Conservation (phyloP, 2,329 filamentous ascomycete genomes). For the Colletotrichum phormii region DNA sequence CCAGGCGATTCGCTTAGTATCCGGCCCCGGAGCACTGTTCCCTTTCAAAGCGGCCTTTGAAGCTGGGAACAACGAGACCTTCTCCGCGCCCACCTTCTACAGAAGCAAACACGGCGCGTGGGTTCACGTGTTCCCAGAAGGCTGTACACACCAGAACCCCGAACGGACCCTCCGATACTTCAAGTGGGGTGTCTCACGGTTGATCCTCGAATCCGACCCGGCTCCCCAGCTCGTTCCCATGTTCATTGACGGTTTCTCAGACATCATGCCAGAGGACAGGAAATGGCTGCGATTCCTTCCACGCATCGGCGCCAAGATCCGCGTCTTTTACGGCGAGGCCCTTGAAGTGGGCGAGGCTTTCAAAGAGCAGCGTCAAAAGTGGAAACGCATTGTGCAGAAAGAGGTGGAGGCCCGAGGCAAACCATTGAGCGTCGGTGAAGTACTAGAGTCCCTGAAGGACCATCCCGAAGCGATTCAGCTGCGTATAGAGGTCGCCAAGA, state of each 20-base stretch:
- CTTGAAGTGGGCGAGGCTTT: conserved; percentile 81
- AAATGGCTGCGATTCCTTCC: conserved; percentile 85
- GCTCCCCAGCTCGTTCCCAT: conserved; percentile 92
- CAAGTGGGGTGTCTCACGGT: conserved; percentile 94
- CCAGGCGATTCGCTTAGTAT: conserved; percentile 87
- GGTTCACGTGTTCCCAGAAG: conserved; percentile 97
- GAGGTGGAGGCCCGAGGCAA: conserved; percentile 49
- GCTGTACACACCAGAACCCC: conserved; percentile 89
- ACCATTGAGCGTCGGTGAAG: conserved; percentile 59
- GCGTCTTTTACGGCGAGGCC: conserved; percentile 82
- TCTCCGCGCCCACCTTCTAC: conserved; percentile 79
- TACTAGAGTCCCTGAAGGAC: conserved; percentile 74
- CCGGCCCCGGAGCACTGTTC: conserved; percentile 51
- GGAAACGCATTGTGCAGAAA: conserved; percentile 73
- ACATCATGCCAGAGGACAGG: conserved; percentile 88
- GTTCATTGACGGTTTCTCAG: conserved; percentile 91
- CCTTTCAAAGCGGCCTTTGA: conserved; percentile 26
- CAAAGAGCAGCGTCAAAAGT: conserved; percentile 79
- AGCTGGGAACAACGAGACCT: conserved; percentile 74
- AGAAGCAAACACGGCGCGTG: conserved; percentile 78
- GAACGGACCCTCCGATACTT: conserved; percentile 90
- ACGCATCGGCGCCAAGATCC: conserved; percentile 76
- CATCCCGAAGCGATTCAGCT: conserved; percentile 78
- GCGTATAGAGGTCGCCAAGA: conserved; percentile 81
- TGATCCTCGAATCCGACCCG: conserved; percentile 90